Evolutionary conservation across 1,284 basidiomycete species (phyloP).

Genomic region (Mrakiaceae sp.): DNA sequence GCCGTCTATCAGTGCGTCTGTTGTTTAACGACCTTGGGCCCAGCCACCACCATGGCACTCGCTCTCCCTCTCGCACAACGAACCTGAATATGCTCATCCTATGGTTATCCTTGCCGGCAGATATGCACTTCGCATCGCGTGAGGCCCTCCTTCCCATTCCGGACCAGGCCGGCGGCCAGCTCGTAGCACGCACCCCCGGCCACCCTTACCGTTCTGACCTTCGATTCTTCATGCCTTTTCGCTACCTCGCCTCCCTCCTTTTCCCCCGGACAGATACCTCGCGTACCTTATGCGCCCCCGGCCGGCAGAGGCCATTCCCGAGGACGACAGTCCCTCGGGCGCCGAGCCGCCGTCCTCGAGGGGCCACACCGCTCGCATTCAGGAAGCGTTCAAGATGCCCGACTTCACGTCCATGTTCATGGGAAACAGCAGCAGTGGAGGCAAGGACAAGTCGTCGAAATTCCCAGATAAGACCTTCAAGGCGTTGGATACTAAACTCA

Average conservation of each 20-base stretch:
- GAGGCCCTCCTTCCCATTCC: constrained; percentile 26
- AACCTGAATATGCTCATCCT: background rate
- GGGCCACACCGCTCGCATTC: constrained; percentile 45
- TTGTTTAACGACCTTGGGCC: constrained; percentile 13
- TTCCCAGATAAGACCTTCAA: constrained; percentile 88
- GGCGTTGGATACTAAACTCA: constrained; percentile 70
- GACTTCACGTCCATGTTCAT: constrained; percentile 56
- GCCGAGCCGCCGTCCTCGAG: constrained; percentile 38
- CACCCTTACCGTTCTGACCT: constrained; percentile 14
- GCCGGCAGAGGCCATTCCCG: constrained; percentile 35
- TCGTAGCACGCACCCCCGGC: background rate
- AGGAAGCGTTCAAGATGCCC: constrained; percentile 43
- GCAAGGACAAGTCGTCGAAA: constrained; percentile 58
- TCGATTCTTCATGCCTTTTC: constrained; percentile 19
- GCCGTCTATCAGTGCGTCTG: constrained; percentile 62
- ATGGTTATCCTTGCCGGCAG: constrained; percentile 34
- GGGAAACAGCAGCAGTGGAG: constrained; percentile 48
- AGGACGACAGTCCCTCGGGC: constrained; percentile 23
- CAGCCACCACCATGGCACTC: constrained; percentile 6
- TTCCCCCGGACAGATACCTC: constrained; percentile 43
- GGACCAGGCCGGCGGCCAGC: background rate
- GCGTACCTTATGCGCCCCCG: constrained; percentile 59
- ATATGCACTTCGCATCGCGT: constrained; percentile 67
- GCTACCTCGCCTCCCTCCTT: constrained; percentile 1
- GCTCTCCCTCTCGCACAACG: background rate